Evolutionary conservation across 1,284 basidiomycete genomes (phyloP).

Genomic region (Paramarasmius palmivorus): DNA sequence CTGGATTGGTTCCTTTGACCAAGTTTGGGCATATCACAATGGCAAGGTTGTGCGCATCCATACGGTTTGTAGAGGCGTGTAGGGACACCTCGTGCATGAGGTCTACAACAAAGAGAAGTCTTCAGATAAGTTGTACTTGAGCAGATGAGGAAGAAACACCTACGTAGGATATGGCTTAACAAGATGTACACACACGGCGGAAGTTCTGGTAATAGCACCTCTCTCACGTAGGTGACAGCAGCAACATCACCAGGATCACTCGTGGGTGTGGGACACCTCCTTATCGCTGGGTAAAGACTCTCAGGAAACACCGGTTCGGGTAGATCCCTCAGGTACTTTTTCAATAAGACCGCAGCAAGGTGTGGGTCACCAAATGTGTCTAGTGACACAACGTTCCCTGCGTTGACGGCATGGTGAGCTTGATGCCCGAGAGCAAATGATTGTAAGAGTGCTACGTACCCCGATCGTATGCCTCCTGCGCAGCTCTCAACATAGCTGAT

Average conservation of each 20-base stretch:
- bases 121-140: background rate
- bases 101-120: slow-evolving; percentile 41
- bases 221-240: slow-evolving; percentile 63
- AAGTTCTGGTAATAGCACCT: slow-evolving; percentile 64
- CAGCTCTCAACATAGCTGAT: slow-evolving; percentile 67
- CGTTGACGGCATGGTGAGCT: slow-evolving; percentile 11
- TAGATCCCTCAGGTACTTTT: slow-evolving; percentile 81
- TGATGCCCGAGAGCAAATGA: too few relatives aligned
- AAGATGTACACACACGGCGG: slow-evolving; percentile 74
- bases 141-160: slow-evolving; percentile 29
- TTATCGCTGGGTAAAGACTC: slow-evolving; percentile 61
- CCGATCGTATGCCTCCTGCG: slow-evolving; percentile 80
- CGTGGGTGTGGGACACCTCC: slow-evolving; percentile 63
- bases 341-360: slow-evolving; percentile 81
- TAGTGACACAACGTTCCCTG: slow-evolving; percentile 77
- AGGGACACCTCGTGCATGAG: slow-evolving; percentile 77
- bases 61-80: slow-evolving; percentile 63
- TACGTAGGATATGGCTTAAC: slow-evolving; percentile 71
- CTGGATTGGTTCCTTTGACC: slow-evolving; percentile 64
- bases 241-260: slow-evolving; percentile 56
- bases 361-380: slow-evolving; percentile 74
- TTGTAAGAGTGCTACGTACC: too few relatives aligned
- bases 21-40: slow-evolving; percentile 81
- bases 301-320: slow-evolving; percentile 77
- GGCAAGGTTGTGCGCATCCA: slow-evolving; percentile 83